Evolutionary conservation across 225 moss, liverwort and hornwort genomes (phyloP).

Genomic region (Sphagnum contortum): DNA sequence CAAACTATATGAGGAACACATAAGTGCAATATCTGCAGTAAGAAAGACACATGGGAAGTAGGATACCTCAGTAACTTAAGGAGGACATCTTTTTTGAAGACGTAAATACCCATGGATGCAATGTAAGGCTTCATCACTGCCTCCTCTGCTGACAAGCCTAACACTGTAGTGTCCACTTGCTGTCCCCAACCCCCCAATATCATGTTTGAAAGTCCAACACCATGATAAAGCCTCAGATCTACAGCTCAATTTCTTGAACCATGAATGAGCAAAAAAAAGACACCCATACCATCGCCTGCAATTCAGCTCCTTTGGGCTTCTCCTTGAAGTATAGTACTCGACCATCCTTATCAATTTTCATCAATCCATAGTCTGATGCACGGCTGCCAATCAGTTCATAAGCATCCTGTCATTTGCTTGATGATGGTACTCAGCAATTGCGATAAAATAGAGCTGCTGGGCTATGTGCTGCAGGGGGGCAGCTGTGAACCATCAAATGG

Average conservation of each 20-base stretch:
- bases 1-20: too few relatives aligned
- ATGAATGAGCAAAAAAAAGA: background rate
- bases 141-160: constrained; percentile 47
- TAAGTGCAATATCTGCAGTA: too few relatives aligned
- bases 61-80: constrained; percentile 38
- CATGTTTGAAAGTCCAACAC: background rate
- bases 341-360: constrained; percentile 61
- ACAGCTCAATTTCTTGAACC: background rate
- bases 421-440: too few relatives aligned
- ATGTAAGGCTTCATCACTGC: constrained; percentile 63
- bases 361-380: constrained; percentile 67
- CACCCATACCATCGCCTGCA: constrained; percentile 45
- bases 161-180: constrained; percentile 72
- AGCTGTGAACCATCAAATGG: too few relatives aligned
- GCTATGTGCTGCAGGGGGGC: too few relatives aligned
- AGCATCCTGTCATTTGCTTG: too few relatives aligned
- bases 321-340: constrained; percentile 51
- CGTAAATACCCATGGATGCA: constrained; percentile 82
- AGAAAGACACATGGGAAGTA: background rate
- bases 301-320: constrained; percentile 70
- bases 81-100: constrained; percentile 67
- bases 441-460: too few relatives aligned
- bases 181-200: constrained; percentile 4
- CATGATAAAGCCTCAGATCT: background rate
- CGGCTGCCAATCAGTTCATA: constrained; percentile 32